Evolutionary conservation across 805 yeast genomes (phyloP), one percentile per base, ranked within the genome.

Genomic region (Pichia cabralensis): DNA sequence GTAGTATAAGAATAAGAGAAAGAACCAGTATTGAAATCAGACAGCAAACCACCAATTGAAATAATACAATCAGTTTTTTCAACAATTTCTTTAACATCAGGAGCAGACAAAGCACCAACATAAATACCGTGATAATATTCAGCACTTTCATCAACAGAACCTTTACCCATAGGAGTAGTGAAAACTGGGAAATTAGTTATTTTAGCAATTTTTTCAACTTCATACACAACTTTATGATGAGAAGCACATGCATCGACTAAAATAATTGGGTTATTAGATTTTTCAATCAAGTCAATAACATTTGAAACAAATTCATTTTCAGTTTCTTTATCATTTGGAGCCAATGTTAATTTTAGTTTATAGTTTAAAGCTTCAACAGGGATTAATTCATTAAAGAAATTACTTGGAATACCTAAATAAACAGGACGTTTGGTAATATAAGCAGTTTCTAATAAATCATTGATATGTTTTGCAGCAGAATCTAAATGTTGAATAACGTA

Each of bases 91-190:
- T 76, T 75, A 35, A 80, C 84, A 43, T 69, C 80, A 40, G 84
- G 84, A 38, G 64, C 61, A 14, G 94, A 78, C 48, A 84, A 63
- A n/a, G 80, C 67, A 49, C 95, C 95, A 39, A 82, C 82, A 56
- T 83, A 83, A 38, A 79, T 84, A 60, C 95, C 95, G 47, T 84
- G 85, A 60, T 73, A 83, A 60, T 83, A 65, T 43, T 75, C 71
- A 56, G 75, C 69, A 41, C 67, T 67, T 61, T 83, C 95, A 58
- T 80, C 76, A 47, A 82, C 73, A 18, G 74, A 66, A 40, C 85
- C 80, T 61, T 83, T 83, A 61, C 94, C 95, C 92, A 83, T 81
- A 49, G 95, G 94, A 35, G 95, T 84, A 37, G 79, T 79, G 59
- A 74, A 83, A 31, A 80, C 78, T 30, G 92, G 89, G 75, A 76